These are phyloP conservation scores for Stachybotrys chlorohalonatus DNA, from an alignment of 2,329 filamentous ascomycete genomes.

Conservation along the genomic window DNA sequence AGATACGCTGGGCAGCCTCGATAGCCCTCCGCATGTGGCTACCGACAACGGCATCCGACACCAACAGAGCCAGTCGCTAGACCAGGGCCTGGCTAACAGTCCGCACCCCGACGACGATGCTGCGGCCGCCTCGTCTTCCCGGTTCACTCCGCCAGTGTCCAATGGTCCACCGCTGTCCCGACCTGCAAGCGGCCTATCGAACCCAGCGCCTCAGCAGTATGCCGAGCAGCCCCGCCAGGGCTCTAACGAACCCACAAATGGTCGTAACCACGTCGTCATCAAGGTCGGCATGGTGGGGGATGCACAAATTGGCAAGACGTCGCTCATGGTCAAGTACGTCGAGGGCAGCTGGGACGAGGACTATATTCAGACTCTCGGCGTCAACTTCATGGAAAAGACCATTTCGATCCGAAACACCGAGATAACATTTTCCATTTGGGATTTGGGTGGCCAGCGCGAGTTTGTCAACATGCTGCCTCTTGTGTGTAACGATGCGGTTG, in stretches of 20 bases:
- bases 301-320: constrained; percentile 98
- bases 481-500: constrained; percentile 98
- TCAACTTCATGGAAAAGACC: constrained; percentile 99
- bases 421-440: constrained; percentile 99
- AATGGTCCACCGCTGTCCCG: constrained; percentile 38
- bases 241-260: constrained; percentile 29
- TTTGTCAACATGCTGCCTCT: constrained; percentile 99
- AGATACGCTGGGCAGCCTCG: constrained; percentile 40
- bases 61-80: constrained; percentile 39
- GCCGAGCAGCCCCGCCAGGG: constrained; percentile 34
- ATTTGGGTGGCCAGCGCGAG: constrained; percentile 92
- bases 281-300: constrained; percentile 99
- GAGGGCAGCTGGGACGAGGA: constrained; percentile 99
- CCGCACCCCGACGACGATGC: constrained; percentile 35
- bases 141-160: constrained; percentile 39
- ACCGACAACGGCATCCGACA: constrained; percentile 29
- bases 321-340: constrained; percentile 98
- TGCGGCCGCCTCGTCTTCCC: constrained; percentile 11
- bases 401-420: constrained; percentile 99
- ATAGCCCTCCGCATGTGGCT: constrained; percentile 34
- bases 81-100: constrained; percentile 33
- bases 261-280: constrained; percentile 77
- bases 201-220: constrained; percentile 27
- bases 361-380: constrained; percentile 96
- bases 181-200: constrained; percentile 46